phyloP scores from a whole-genome alignment of 768 basidiomycete genomes.

The Hericium coralloides region DNA sequence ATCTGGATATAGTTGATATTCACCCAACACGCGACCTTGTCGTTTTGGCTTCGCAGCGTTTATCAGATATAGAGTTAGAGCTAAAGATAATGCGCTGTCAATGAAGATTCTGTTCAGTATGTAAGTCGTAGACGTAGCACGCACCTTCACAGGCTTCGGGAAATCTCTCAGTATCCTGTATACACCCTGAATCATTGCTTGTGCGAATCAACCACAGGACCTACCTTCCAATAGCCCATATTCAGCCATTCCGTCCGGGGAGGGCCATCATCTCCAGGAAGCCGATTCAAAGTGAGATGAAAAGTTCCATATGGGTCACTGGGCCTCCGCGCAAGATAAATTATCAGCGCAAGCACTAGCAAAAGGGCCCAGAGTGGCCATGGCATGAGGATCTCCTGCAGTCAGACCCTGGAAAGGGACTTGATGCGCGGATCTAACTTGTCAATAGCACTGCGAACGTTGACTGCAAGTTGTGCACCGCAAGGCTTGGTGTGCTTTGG shows the following conservation, averaged over 20 bases:
- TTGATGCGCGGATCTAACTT: too few relatives aligned
- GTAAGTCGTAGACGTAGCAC: not conserved
- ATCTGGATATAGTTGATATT: not conserved
- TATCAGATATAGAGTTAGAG: slow-evolving; percentile 45
- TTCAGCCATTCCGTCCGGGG: slow-evolving; percentile 64
- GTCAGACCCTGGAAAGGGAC: too few relatives aligned
- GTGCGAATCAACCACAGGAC: not conserved
- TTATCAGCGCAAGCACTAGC: too few relatives aligned
- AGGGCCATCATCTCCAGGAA: slow-evolving; percentile 23
- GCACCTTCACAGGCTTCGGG: slow-evolving; percentile 55
- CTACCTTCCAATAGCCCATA: slow-evolving; percentile 62
- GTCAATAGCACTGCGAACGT: too few relatives aligned
- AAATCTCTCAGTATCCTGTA: slow-evolving; percentile 38
- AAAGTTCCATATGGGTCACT: slow-evolving; percentile 51
- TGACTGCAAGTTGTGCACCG: too few relatives aligned
- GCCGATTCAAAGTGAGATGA: slow-evolving; percentile 43
- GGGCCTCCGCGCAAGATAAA: too few relatives aligned
- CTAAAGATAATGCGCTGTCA: slow-evolving; percentile 15
- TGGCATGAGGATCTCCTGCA: too few relatives aligned
- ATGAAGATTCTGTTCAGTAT: not conserved
- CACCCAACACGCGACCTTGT: slow-evolving; percentile 47
- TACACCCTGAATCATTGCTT: not conserved
- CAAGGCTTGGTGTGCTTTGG: too few relatives aligned
- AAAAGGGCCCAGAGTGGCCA: too few relatives aligned
- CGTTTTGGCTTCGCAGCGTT: slow-evolving; percentile 30